Evolutionary conservation across 1,284 basidiomycete genomes (phyloP).

Genomic region (Fomes fomentarius): DNA sequence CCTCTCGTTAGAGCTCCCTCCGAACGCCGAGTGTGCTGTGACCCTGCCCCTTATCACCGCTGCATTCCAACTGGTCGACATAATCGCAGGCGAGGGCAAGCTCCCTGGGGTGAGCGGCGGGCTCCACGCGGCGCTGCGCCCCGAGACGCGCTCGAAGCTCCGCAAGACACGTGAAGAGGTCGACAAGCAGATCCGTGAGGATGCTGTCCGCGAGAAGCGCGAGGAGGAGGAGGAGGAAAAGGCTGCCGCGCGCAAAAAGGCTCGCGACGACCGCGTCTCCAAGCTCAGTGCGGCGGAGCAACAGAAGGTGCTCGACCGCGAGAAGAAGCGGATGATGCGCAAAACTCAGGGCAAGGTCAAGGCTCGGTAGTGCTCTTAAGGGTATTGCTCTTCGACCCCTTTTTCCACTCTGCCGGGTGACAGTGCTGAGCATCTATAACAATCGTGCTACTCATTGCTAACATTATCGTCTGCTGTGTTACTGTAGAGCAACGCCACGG

Average conservation of each 20-base stretch:
- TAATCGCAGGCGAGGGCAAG: constrained; percentile 52
- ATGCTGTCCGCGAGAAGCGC: constrained; percentile 68
- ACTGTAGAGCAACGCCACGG: constrained; percentile 5
- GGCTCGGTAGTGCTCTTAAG: constrained; percentile 39
- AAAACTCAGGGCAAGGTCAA: constrained; percentile 70
- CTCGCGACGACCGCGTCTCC: constrained; percentile 64
- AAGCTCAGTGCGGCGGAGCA: constrained; percentile 81
- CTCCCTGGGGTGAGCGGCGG: constrained; percentile 27
- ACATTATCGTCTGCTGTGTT: not conserved
- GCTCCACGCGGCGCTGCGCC: constrained; percentile 52
- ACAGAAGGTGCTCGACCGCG: constrained; percentile 82
- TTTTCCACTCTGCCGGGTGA: too few species aligned
- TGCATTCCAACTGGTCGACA: constrained; percentile 76
- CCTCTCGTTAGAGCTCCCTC: constrained; percentile 64
- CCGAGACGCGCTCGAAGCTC: constrained; percentile 81
- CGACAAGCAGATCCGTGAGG: constrained; percentile 68
- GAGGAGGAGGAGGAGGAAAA: constrained; percentile 75
- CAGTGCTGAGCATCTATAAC: too few species aligned
- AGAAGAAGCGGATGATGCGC: constrained; percentile 69
- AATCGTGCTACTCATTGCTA: too few species aligned
- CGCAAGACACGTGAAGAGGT: constrained; percentile 72
- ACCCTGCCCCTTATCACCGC: constrained; percentile 67
- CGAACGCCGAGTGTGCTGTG: constrained; percentile 51
- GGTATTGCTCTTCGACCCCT: too few species aligned
- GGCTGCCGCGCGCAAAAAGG: constrained; percentile 75